Evolutionary conservation across 805 yeast genomes (phyloP).

Genomic region (Saccharomycopsis sp.): DNA sequence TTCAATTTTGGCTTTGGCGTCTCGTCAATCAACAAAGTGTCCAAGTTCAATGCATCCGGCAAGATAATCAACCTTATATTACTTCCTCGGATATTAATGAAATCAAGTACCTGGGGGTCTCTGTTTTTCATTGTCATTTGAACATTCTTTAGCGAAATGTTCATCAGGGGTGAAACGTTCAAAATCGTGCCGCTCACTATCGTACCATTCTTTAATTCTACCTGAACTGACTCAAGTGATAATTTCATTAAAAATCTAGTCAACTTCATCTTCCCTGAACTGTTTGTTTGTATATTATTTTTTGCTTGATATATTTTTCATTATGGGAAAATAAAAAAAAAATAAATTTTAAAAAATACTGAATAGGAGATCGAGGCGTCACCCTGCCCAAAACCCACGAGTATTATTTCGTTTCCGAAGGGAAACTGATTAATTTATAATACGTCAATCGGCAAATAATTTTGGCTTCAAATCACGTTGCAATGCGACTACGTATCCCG

Average conservation of each 20-base stretch:
- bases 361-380: no score
- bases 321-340: no score
- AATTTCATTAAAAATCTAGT: constrained; percentile 63
- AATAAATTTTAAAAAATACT: no score
- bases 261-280: no score
- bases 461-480: no score
- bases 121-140: constrained; percentile 62
- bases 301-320: no score
- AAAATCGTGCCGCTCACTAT: constrained; percentile 63
- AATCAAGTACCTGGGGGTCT: constrained; percentile 58
- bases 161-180: constrained; percentile 79
- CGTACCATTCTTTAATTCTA: constrained; percentile 75
- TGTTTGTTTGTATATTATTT: no score
- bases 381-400: no score
- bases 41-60: constrained; percentile 55
- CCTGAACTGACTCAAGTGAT: constrained; percentile 66
- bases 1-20: constrained; percentile 37
- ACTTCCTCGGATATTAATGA: constrained; percentile 67
- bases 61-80: constrained; percentile 62
- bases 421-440: no score
- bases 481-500: no score
- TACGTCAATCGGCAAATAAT: no score
- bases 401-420: no score
- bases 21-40: constrained; percentile 35
- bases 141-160: constrained; percentile 60